A percentile compares a stretch with the other conserved stretches of the same genome.
Evolutionary conservation across 306 rosid genomes (phyloP).

Genomic region (Luffa aegyptiaca): DNA sequence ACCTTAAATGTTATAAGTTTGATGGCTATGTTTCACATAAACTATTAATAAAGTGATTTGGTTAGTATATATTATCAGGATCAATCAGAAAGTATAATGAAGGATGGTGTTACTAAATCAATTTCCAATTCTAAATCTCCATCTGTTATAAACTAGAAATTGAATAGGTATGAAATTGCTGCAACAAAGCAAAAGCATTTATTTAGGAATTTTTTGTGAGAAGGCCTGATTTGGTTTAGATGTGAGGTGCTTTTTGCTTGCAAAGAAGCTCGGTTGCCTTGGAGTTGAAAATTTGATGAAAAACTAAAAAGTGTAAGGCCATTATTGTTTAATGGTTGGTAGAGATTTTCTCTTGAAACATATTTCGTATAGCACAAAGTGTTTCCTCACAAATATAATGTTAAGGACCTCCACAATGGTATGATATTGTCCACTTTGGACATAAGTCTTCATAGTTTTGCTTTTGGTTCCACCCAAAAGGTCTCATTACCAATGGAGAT

Average conservation of each 20-base stretch:
- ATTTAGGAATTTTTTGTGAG: background rate
- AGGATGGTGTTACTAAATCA: background rate
- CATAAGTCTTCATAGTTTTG: too few species aligned
- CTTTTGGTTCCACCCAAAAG: too few species aligned
- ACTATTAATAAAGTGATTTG: background rate
- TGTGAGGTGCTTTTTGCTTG: background rate
- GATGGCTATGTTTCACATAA: background rate
- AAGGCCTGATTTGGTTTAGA: background rate
- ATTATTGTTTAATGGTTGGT: background rate
- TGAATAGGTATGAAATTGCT: background rate
- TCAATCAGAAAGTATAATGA: background rate
- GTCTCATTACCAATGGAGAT: too few species aligned
- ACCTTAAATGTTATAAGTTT: background rate
- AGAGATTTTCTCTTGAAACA: background rate
- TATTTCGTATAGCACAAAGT: background rate
- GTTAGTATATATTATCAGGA: background rate
- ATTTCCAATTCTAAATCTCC: background rate
- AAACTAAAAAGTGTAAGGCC: background rate
- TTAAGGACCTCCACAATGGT: too few species aligned
- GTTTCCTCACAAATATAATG: background rate
- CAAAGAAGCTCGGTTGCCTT: background rate
- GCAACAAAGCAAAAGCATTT: background rate
- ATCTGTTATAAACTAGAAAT: background rate
- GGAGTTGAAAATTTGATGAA: background rate
- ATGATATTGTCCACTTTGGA: too few species aligned